Conservation (phyloP, 2,329 filamentous ascomycete species). For the Metarhizium robertsii region DNA sequence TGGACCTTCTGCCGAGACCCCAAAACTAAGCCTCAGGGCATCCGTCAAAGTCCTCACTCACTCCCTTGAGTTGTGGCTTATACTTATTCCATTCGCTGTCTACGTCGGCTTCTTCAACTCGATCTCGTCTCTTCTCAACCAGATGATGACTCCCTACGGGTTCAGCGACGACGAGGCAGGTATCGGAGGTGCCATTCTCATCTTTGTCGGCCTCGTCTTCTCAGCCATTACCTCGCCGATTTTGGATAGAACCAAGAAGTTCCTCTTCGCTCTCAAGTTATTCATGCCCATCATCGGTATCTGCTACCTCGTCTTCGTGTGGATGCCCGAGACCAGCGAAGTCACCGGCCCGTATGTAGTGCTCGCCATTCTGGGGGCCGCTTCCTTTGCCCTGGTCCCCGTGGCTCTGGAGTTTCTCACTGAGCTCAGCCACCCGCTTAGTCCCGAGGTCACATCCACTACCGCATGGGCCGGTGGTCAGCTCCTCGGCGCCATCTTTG, state of each 20-base stretch:
- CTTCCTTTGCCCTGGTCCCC: slow-evolving; percentile 72
- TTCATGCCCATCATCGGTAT: slow-evolving; percentile 65
- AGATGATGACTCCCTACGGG: slow-evolving; percentile 79
- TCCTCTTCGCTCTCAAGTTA: slow-evolving; percentile 62
- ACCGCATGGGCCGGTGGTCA: slow-evolving; percentile 84
- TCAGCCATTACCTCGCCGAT: slow-evolving; percentile 72
- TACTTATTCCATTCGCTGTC: slow-evolving; percentile 70
- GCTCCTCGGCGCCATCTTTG: slow-evolving; percentile 74
- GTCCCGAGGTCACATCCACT: slow-evolving; percentile 75
- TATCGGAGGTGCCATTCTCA: slow-evolving; percentile 81
- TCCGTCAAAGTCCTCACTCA: slow-evolving; percentile 42
- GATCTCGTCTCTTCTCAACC: slow-evolving; percentile 77
- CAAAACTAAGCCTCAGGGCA: slow-evolving; percentile 41
- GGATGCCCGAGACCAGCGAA: slow-evolving; percentile 53
- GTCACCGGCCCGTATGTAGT: slow-evolving; percentile 68
- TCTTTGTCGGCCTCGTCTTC: slow-evolving; percentile 73
- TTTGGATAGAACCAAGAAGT: slow-evolving; percentile 76
- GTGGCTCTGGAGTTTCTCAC: slow-evolving; percentile 79
- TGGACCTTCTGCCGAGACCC: slow-evolving; percentile 54
- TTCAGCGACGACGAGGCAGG: slow-evolving; percentile 79
- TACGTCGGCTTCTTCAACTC: slow-evolving; percentile 95
- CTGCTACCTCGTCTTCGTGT: slow-evolving; percentile 71
- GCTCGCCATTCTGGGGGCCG: slow-evolving; percentile 66
- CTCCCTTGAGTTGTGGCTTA: slow-evolving; percentile 67
- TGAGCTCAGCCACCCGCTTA: slow-evolving; percentile 79